phyloP scores from a whole-genome alignment of 805 yeast genomes.

The Ogataea neopini region DNA sequence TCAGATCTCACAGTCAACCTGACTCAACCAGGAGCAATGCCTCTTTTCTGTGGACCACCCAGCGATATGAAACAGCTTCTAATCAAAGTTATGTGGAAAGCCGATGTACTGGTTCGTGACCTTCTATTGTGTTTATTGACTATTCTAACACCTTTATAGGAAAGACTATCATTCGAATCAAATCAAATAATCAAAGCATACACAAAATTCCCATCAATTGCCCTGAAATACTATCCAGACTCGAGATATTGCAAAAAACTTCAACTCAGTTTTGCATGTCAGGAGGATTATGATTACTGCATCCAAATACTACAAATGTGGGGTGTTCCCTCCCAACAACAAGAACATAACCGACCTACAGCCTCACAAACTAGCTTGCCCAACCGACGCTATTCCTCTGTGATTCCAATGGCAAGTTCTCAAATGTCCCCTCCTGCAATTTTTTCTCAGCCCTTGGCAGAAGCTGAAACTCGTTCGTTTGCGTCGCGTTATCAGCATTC shows the following conservation, averaged over 20 bases:
- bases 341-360: constrained; percentile 4
- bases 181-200: constrained; percentile 24
- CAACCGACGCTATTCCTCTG: constrained; percentile 1
- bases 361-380: neutral
- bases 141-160: constrained; percentile 14
- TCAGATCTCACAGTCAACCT: constrained; percentile 25
- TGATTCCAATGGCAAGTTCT: constrained; percentile 1
- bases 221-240: constrained; percentile 24
- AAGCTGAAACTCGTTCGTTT: neutral
- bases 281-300: constrained; percentile 17
- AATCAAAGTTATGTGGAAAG: constrained; percentile 26
- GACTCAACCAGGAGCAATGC: constrained; percentile 7
- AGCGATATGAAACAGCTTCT: constrained; percentile 7
- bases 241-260: constrained; percentile 17
- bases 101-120: constrained; percentile 22
- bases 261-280: constrained; percentile 22
- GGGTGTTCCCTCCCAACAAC: constrained; percentile 18
- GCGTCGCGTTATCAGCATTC: neutral
- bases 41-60: constrained; percentile 6
- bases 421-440: neutral
- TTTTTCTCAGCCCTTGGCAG: constrained; percentile 1
- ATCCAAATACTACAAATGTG: constrained; percentile 16
- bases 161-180: constrained; percentile 23
- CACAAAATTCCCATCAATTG: constrained; percentile 27
- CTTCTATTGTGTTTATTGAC: neutral